phyloP scores from a whole-genome alignment of 75 land plant species.

The Selaginella moellendorffii region DNA sequence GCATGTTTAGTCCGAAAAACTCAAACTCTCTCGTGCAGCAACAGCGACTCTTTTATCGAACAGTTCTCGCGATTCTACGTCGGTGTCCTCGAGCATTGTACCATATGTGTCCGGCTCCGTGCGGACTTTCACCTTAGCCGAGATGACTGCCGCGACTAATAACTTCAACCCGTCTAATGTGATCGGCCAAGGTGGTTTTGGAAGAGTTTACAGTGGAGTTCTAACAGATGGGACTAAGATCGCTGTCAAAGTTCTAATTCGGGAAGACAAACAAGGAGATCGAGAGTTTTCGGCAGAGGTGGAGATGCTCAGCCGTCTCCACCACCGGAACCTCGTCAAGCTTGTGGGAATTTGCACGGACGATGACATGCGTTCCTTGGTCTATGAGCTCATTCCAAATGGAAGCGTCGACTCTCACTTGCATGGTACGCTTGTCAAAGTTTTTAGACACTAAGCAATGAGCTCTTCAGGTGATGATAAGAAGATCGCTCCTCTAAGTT shows the following conservation, averaged over 20 bases:
- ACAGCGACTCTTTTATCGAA: not conserved
- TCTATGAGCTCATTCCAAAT: constrained; percentile 8
- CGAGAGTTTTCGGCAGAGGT: constrained; percentile 1
- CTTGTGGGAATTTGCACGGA: not conserved
- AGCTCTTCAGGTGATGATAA: not conserved
- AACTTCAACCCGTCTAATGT: constrained; percentile 46
- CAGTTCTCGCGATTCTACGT: not conserved
- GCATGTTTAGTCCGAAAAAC: not conserved
- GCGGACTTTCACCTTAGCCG: constrained; percentile 55
- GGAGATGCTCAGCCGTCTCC: constrained; percentile 7
- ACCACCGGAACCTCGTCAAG: constrained; percentile 1
- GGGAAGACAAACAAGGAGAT: constrained; percentile 47
- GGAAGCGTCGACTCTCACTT: constrained; percentile 2
- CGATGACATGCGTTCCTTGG: not conserved
- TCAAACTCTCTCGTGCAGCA: not conserved
- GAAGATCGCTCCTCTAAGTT: not conserved
- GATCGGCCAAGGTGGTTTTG: constrained; percentile 94
- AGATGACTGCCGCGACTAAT: constrained; percentile 71
- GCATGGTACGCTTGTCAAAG: constrained; percentile 1
- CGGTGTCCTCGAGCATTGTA: constrained; percentile 23
- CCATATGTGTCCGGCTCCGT: constrained; percentile 43
- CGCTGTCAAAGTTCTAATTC: constrained; percentile 73
- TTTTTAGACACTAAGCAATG: not conserved
- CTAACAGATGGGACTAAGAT: constrained; percentile 66
- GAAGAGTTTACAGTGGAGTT: constrained; percentile 66